Evolutionary conservation across 257 asterid genomes (phyloP), one percentile per base, ranked within the genome.

Genomic region (Scutellaria minor): DNA sequence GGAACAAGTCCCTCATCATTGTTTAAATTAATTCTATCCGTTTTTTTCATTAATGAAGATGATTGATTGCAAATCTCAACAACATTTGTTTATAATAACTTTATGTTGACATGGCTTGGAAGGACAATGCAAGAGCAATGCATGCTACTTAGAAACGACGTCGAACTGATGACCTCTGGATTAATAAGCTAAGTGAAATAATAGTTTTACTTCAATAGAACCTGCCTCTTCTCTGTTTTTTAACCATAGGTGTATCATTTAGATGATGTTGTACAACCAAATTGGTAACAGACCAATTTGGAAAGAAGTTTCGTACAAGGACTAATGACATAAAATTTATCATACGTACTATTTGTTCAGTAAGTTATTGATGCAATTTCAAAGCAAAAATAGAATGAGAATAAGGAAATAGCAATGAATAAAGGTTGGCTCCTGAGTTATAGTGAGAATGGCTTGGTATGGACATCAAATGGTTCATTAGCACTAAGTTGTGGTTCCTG

Each of bases 401-500:
- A 57, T 13, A 2, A 37, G 56, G 41, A 42, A 31, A 57, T 8
- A 55, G 72, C 47, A 47, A 75, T 67, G 64, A 61, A 76, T 76
- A 44, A 51, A 69, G 68, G 2, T 24, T 6, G 44, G 64, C 5
- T 14, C 10, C 9, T 37, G 1, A 44, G 64, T 81, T 79, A 92
- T 35, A 92, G 84, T 20, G 92, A 85, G 78, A 92, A 92, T 18
- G 94, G 96, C 77, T 91, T 93, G 13, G 86, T 78, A 62, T 93
- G 89, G 61, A 89, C 85, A 77, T 93, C 97, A 60, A 93, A 93
- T 45, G 87, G 85, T 27, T 89, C 97, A 64, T 83, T 87, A 2
- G 96, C 84, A 68, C 86, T 86, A 10, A 93, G 83, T 53, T 93
- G 96, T 62, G 97, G 96, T 74, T 86, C 95, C 96, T 87, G 96